phyloP scores from a whole-genome alignment of 2,329 filamentous ascomycete genomes.

The Byssothecium circinans region DNA sequence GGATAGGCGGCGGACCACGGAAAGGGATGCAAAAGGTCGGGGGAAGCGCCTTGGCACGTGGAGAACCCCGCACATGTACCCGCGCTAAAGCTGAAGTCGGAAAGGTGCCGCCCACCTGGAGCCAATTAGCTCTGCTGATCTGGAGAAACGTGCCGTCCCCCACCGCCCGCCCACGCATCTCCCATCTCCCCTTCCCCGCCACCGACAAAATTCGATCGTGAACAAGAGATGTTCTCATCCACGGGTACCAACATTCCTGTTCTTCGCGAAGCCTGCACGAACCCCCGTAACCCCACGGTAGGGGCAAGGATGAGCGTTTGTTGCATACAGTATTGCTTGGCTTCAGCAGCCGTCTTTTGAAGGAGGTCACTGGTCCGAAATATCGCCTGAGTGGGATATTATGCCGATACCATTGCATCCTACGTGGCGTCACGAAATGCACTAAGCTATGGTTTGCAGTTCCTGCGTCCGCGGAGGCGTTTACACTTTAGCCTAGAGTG shows the following conservation, averaged over 20 bases:
- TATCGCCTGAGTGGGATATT: constrained; percentile 6
- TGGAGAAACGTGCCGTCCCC: constrained; percentile 6
- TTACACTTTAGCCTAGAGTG: too few relatives aligned
- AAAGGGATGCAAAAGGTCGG: constrained; percentile 10
- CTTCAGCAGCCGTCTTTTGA: neutral
- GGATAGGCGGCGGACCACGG: constrained; percentile 4
- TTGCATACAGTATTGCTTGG: constrained; percentile 2
- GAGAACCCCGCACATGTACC: constrained; percentile 21
- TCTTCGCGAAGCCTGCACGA: neutral
- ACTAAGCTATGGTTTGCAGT: too few relatives aligned
- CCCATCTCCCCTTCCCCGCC: neutral
- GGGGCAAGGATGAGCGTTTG: neutral
- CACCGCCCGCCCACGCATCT: too few relatives aligned
- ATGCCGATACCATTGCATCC: constrained; percentile 2
- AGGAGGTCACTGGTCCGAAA: neutral
- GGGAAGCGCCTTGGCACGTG: constrained; percentile 31
- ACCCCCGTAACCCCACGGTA: too few relatives aligned
- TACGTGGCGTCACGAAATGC: too few relatives aligned
- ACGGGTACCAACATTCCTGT: too few relatives aligned
- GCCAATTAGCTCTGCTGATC: constrained; percentile 7
- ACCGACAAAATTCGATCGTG: too few relatives aligned
- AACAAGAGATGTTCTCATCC: too few relatives aligned
- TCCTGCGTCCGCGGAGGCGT: too few relatives aligned
- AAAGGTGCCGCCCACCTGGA: neutral
- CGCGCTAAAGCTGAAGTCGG: neutral